Evolutionary conservation across 352 stramenopile species (phyloP).

Genomic region (Phytophthora pluvialis): DNA sequence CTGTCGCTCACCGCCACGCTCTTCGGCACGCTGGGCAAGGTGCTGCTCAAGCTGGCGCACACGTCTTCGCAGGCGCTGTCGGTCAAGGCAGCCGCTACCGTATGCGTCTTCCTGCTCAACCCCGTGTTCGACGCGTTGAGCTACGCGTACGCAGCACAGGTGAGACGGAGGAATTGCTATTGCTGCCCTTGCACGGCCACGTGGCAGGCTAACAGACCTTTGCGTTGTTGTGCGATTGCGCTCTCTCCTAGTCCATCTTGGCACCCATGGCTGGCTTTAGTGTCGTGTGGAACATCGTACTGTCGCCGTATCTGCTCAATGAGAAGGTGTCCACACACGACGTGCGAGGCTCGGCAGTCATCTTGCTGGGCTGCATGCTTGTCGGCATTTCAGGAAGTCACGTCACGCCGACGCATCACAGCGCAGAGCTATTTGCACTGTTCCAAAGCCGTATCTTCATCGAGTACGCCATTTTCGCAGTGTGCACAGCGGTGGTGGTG

Average conservation of each 20-base stretch:
- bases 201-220: conserved; percentile 27
- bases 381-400: conserved; percentile 86
- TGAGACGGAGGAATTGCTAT: conserved; percentile 19
- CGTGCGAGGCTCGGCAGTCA: conserved; percentile 73
- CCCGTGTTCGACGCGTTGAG: conserved; percentile 88
- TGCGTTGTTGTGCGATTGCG: conserved; percentile 28
- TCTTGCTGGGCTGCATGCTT: conserved; percentile 76
- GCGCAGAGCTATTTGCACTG: conserved; percentile 78
- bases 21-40: conserved; percentile 86
- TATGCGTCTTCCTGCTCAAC: conserved; percentile 87
- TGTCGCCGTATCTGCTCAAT: conserved; percentile 82
- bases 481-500: conserved; percentile 50
- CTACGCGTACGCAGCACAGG: conserved; percentile 86
- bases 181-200: conserved; percentile 13
- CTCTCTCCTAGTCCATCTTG: conserved; percentile 68
- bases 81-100: conserved; percentile 70
- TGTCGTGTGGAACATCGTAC: conserved; percentile 89
- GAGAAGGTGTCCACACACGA: conserved; percentile 82
- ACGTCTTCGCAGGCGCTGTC: conserved; percentile 58
- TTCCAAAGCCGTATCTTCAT: conserved; percentile 80
- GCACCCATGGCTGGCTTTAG: conserved; percentile 89
- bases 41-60: conserved; percentile 88
- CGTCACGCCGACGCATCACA: conserved; percentile 77
- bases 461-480: conserved; percentile 62
- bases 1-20: conserved; percentile 85